A percentile compares a stretch with the other conserved stretches of the same genome.
phyloP scores from a whole-genome alignment of 768 basidiomycete species.

The Mrakia frigida region DNA sequence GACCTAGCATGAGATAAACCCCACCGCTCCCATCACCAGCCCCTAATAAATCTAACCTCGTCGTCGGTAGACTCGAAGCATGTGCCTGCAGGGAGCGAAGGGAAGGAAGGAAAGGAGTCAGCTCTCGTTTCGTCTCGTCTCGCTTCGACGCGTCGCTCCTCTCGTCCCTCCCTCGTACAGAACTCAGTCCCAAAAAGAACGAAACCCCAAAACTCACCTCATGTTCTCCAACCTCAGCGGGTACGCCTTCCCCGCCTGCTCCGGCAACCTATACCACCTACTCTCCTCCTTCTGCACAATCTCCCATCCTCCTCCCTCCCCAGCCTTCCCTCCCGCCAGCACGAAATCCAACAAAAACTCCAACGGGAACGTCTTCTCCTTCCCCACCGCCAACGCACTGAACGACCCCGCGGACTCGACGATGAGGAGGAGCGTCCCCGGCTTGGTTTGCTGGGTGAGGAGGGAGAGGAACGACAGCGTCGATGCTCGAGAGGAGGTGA shows the following conservation, averaged over 20 bases:
- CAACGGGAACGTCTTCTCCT: constrained; percentile 30
- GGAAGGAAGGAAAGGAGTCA: neutral
- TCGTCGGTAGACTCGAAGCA: constrained; percentile 30
- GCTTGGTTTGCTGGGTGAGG: constrained; percentile 19
- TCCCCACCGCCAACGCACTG: constrained; percentile 28
- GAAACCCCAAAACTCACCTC: constrained; percentile 11
- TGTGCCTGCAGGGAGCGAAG: constrained; percentile 17
- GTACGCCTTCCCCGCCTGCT: constrained; percentile 26
- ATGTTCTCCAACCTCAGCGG: constrained; percentile 32
- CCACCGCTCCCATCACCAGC: too few relatives aligned
- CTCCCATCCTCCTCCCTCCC: constrained; percentile 31
- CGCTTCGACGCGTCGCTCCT: neutral
- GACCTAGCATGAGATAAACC: neutral
- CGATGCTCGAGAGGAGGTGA: constrained; percentile 18
- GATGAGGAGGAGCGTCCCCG: constrained; percentile 29
- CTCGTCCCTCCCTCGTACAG: neutral
- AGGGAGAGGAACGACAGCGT: constrained; percentile 28
- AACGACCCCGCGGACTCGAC: constrained; percentile 33
- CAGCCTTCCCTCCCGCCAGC: constrained; percentile 27
- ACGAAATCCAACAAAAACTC: constrained; percentile 33
- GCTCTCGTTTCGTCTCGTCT: neutral
- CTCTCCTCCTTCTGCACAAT: constrained; percentile 33
- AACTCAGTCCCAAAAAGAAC: neutral
- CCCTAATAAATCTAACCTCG: neutral
- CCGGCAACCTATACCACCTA: constrained; percentile 30